Base-by-base conservation (phyloP, 2,329 filamentous ascomycete genomes). In the Stagonosporopsis chrysanthemi region DNA sequence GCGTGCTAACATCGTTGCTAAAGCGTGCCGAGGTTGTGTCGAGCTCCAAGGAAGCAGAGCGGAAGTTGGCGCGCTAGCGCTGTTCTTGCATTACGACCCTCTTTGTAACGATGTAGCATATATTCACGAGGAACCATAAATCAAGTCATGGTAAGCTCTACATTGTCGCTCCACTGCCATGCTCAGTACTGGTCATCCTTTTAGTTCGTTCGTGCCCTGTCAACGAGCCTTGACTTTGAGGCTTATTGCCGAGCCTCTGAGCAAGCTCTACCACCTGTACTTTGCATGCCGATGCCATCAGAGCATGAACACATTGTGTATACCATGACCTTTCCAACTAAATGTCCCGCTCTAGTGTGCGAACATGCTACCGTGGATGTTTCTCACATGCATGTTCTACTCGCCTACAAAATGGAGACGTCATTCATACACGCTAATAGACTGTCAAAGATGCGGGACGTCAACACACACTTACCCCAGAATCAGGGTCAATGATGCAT, bases 401-500 rank as follows among this genome's bases (percentile, higher is more conserved):
- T 38, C 14, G 38, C 44, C 29, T 14, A 45, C 46, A 55, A 19
- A 59, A 56, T 59, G 47, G n/a, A 59, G 39, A 59, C 56, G 56
- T 59, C 56, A 59, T 56, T 28, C 40, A 55, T 35, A 45, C 26
- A 56, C 51, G 56, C 56, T 59, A 59, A 54, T 47, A 38, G 5
- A 52, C 22, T 33, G 38, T 39, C 47, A 48, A 56, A 33, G 51
- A 42, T 45, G 44, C 49, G 39, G 43, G 28, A 38, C 45, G 19
- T 48, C 42, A 50, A 53, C 40, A 14, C 35, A 35, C 36, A 44
- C 50, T 40, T 59, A 43, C 41, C 51, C 56, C 56, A 46, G 49
- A 15, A 29, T 41, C 22, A 47, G 41, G 41, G 26, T 58, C 46
- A 23, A 54, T 57, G 54, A 57, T 57, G 48, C 43, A 44, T 57